Base-by-base conservation (phyloP, 2,329 filamentous ascomycete species). In the Colletotrichum sp. region DNA sequence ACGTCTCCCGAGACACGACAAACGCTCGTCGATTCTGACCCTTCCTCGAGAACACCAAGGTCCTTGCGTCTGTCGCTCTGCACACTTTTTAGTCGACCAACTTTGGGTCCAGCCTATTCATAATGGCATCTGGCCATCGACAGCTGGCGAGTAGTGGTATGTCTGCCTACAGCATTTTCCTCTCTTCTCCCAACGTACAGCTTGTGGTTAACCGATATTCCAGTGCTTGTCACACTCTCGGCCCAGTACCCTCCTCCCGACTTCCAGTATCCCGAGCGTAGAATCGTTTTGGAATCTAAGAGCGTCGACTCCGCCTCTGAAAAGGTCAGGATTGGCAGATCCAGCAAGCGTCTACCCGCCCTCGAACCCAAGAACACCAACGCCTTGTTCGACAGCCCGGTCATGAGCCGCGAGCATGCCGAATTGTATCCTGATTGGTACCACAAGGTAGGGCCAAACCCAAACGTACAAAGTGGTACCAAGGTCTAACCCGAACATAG, bases 381-480 rank as follows among this genome's bases (percentile, higher is more conserved):
- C 81, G 91, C 88, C 18, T 94, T 88, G 88, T 93, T 95, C 74
- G 90, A 94, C 78, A 93, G 91, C 73, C 91, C 93, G 0, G 93
- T 95, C 52, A 93, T 95, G 87, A 95, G 93, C 26, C 88, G 94
- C 58, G 82, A 90, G 14, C 94, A 95, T 83, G 94, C 93, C 18
- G 83, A 89, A 58, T 80, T 93, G 5, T 78, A 80, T n/a, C 85
- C 88, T 8, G 83, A 89, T 66, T 78, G 86, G 10, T 81, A 86
- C 3, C 79, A 81, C 9, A 85, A 88, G 81, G 90, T 90, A 83
- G 73, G 84, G 16, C 71, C 24, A 58, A n/a, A 28, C 30, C 18
- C 43, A n/a, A 52, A 21, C n/a, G 43, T 18, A 21, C 48, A 34
- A 7, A 62, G 13, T 14, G n/a, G 18, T 21, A 14, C 24, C 7